A percentile compares a stretch with the other conserved stretches of the same genome.
phyloP scores from a whole-genome alignment of 2,329 filamentous ascomycete genomes.

The Monosporascus sp. region DNA sequence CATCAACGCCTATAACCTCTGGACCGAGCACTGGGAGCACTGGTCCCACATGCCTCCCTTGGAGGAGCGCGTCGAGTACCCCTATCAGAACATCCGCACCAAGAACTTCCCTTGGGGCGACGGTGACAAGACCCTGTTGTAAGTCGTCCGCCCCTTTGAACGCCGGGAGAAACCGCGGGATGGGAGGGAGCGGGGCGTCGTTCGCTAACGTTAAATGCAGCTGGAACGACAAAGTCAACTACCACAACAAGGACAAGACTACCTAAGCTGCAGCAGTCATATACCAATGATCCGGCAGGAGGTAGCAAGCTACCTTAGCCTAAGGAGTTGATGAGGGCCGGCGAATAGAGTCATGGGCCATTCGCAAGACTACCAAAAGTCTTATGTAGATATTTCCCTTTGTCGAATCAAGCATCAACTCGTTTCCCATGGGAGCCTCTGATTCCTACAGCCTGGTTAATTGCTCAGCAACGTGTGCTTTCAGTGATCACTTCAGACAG shows the following conservation, averaged over 20 bases:
- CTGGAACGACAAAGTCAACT: conserved; percentile 96
- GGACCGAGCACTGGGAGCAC: conserved; percentile 97
- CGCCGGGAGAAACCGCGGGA: background rate
- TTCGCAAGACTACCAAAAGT: background rate
- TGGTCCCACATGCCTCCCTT: conserved; percentile 78
- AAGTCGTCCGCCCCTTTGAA: conserved; percentile 32
- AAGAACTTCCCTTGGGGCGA: conserved; percentile 96
- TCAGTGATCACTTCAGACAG: background rate
- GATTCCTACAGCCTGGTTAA: background rate
- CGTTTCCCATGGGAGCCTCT: background rate
- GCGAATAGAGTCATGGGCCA: background rate
- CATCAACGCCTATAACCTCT: conserved; percentile 85
- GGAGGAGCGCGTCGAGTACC: conserved; percentile 88
- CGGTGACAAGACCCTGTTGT: conserved; percentile 84
- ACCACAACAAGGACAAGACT: conserved; percentile 87
- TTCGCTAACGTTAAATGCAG: conserved; percentile 35
- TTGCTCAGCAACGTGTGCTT: too few relatives aligned
- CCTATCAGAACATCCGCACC: conserved; percentile 95
- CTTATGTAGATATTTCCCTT: background rate
- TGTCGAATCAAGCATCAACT: background rate
- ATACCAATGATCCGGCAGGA: background rate
- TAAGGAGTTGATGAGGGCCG: background rate
- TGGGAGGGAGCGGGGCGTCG: background rate
- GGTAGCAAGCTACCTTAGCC: background rate
- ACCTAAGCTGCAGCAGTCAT: conserved; percentile 30